These are phyloP conservation scores for Aspergillus sp. DNA, from an alignment of 2,329 filamentous ascomycete species.

Conservation along the genomic window DNA sequence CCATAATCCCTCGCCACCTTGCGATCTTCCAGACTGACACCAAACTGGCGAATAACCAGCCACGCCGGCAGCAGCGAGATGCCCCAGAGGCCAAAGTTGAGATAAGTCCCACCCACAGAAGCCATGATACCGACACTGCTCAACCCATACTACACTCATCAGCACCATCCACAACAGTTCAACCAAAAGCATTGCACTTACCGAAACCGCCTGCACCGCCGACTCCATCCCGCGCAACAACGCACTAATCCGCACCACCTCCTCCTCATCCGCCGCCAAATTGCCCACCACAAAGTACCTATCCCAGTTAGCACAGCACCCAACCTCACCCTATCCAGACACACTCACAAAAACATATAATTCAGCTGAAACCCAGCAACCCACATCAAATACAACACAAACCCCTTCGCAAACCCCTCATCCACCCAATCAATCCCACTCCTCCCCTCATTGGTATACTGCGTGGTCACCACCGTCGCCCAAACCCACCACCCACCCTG, in stretches of 20 bases:
- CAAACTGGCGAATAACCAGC: constrained; percentile 63
- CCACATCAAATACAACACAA: constrained; percentile 68
- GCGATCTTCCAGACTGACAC: constrained; percentile 36
- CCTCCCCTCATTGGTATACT: constrained; percentile 54
- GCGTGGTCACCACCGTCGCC: constrained; percentile 65
- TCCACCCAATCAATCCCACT: constrained; percentile 68
- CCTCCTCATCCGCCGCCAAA: constrained; percentile 60
- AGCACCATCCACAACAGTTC: not conserved
- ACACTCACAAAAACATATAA: constrained; percentile 66
- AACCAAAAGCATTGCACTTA: constrained; percentile 35
- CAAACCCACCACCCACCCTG: constrained; percentile 74
- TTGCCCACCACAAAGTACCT: constrained; percentile 72
- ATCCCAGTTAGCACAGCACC: not conserved
- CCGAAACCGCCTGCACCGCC: constrained; percentile 69
- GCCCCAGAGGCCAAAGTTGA: constrained; percentile 71
- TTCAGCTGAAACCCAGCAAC: constrained; percentile 70
- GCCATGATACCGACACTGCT: constrained; percentile 64
- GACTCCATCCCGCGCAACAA: constrained; percentile 70
- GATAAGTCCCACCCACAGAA: constrained; percentile 65
- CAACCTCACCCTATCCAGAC: not conserved
- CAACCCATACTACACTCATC: constrained; percentile 59
- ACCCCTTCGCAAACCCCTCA: constrained; percentile 65
- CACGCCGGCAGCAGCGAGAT: constrained; percentile 66
- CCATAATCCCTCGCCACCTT: constrained; percentile 26
- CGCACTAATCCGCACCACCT: constrained; percentile 69